Base-by-base conservation (phyloP, 1,284 basidiomycete genomes). In the Paramarasmius palmivorus region DNA sequence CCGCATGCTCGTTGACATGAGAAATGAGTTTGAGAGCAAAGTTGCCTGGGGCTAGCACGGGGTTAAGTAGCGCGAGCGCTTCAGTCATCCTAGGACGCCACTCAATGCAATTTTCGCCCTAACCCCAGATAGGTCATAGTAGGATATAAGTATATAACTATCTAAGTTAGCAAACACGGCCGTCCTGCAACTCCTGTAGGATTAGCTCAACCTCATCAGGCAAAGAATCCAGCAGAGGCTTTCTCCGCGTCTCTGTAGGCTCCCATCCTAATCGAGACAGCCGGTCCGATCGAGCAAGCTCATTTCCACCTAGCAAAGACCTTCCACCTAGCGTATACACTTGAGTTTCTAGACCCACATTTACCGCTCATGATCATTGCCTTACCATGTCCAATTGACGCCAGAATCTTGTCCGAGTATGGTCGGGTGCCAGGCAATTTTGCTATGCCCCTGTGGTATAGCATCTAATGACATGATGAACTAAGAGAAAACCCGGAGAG, bases 211-310 rank as follows among this genome's bases (percentile, higher is more conserved):
- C 55, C 42, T 70, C 63, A 4, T 60, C 68, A 0, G 66, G 64
- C 2, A 77, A 52, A n/a, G 62, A 67, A 2, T 73, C 69, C 42
- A 73, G 35, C 40, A 75, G 55, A 1, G 68, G 54, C 17, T 60
- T 44, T 47, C 67, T 70, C 42, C 59, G 63, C 12, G 69, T 67
- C 53, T 73, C 67, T 2, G 59, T 65, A 1, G 74, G 63, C 37
- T 69, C 65, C 74, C 76, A 76, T 25, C 74, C 73, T 5, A 76
- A 59, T 23, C 61, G 68, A 40, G 64, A 63, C 40, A 77, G 62
- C 3, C 69, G 65, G 15, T 71, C 63, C 0, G 72, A 56, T n/a
- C 62, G 65, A 5, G 63, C 67, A 35, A 66, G 66, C 15, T 64
- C 61, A 53, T 73, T 78, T 2, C 71, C 68, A 6, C 71, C 75